Evolutionary conservation across 345 rosid genomes (phyloP), one percentile per base, ranked within the genome.

Genomic region (Euclidium syriacum): DNA sequence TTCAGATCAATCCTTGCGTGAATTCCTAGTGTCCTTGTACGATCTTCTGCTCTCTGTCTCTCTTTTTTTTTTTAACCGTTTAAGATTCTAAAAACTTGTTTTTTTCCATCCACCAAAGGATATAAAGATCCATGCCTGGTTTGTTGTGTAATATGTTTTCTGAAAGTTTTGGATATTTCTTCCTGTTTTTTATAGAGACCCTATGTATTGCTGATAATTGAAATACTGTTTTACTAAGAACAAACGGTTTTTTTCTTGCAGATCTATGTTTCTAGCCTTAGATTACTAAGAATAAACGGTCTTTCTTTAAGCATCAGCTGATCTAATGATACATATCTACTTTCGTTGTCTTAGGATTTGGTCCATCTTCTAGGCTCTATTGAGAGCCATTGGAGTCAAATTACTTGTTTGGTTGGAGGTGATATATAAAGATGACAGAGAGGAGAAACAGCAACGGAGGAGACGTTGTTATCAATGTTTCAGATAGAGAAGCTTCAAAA

Each of bases 391-490:
- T 42, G 39, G 20, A 12, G 48, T 50, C 10, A 60, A 43, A 19
- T 4, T 48, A 43, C 4, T 43, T 32, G 18, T 50, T n/a, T 17
- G 29, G 12, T 50, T 22, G 27, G 10, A 50, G 22, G 49, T 60
- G 62, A 27, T 44, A 24, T 44, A 24, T 27, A 52, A 15, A 10
- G 10, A 70, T 70, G 74, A 10, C 69, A 38, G 58, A 62, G 58
- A 70, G 50, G 46, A 55, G 52, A 54, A 14, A 2, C 12, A 70
- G 38, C 29, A 62, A 29, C 16, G 58, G 56, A 55, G 64, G 54
- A 20, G 74, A 62, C 17, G 58, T 70, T 30, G 52, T 70, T 3
- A 70, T 70, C 51, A 48, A 62, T 38, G 69, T 70, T 23, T 62
- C 58, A 17, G 69, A 62, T 5, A 62, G 46, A 62, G 58, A 70